Evolutionary conservation across 202 grass and related monocot species (phyloP), one percentile per base, ranked within the genome.

Genomic region (Musa balbisiana): DNA sequence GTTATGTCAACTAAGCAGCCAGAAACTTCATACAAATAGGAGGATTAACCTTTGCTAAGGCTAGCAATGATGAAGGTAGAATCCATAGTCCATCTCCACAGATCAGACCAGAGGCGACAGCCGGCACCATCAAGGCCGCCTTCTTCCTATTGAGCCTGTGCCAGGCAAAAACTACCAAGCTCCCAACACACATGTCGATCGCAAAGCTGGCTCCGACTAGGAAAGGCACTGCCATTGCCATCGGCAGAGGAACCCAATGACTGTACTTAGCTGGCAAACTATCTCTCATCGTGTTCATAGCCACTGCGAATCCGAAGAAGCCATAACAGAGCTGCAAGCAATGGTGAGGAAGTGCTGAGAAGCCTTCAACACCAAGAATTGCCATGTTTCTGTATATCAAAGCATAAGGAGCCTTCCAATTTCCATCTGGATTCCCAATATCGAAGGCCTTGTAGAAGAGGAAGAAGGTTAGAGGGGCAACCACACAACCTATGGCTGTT

Each of bases 321-420:
- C 85, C 94, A 67, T 84, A 97, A 76, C 94, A 97, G 76, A 97
- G 83, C 76, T 97, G 88, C 79, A 97, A 71, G 70, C 94, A 97
- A 75, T 97, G 86, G 23, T 15, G 74, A 15, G 93, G 94, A 12
- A 97, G 83, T 49, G 94, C 94, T n/a, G 94, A 93, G 81, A 97
- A 97, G 58, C 94, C 94, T 82, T 97, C 76, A 0, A 97, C 90
- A 20, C 90, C 93, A 49, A 97, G 86, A 81, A 93, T 97, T 1
- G 93, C 93, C 94, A 97, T 97, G 78, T 97, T 97, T 81, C 90
- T 84, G 84, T 97, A 97, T 53, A 97, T 84, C 53, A 97, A 83
- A 67, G 90, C 94, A 78, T 97, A 97, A 3, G 94, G 94, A 3
- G 94, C 94, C 78, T 97, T 97, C 94, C 90, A 97, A 22, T 76